A percentile compares a stretch with the other conserved stretches of the same genome.
Evolutionary conservation across 768 basidiomycete genomes (phyloP).

Genomic region (Lactarius tabidus): DNA sequence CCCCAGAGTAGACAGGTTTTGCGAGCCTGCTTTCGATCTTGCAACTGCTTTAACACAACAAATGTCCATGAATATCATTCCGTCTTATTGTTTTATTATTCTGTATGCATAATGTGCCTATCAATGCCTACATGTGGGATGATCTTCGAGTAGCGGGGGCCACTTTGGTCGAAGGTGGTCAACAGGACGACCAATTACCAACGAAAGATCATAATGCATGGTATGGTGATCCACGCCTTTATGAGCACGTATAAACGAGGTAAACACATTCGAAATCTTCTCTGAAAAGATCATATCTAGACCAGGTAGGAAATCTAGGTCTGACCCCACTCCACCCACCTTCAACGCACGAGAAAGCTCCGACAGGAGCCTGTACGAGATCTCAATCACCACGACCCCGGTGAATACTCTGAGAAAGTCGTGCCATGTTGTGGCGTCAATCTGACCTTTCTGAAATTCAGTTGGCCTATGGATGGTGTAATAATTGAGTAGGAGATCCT

Average conservation of each 20-base stretch:
- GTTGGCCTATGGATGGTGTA: not conserved
- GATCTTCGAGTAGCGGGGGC: too few relatives aligned
- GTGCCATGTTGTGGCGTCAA: not conserved
- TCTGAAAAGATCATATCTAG: not conserved
- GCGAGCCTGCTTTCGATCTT: too few relatives aligned
- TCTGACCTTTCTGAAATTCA: not conserved
- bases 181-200: too few relatives aligned
- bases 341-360: not conserved
- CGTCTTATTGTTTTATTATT: too few relatives aligned
- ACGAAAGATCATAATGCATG: too few relatives aligned
- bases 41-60: too few relatives aligned
- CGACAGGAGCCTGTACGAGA: not conserved
- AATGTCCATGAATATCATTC: too few relatives aligned
- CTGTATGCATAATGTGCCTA: too few relatives aligned
- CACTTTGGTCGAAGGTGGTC: too few relatives aligned
- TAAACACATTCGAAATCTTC: not conserved
- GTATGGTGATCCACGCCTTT: not conserved
- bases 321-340: not conserved
- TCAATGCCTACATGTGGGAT: too few relatives aligned
- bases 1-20: too few relatives aligned
- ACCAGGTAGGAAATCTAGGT: not conserved
- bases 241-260: not conserved
- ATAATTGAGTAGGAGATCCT: not conserved
- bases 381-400: not conserved
- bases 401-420: not conserved